phyloP scores from a whole-genome alignment of 2,329 filamentous ascomycete species.

The Pseudocercospora musae region DNA sequence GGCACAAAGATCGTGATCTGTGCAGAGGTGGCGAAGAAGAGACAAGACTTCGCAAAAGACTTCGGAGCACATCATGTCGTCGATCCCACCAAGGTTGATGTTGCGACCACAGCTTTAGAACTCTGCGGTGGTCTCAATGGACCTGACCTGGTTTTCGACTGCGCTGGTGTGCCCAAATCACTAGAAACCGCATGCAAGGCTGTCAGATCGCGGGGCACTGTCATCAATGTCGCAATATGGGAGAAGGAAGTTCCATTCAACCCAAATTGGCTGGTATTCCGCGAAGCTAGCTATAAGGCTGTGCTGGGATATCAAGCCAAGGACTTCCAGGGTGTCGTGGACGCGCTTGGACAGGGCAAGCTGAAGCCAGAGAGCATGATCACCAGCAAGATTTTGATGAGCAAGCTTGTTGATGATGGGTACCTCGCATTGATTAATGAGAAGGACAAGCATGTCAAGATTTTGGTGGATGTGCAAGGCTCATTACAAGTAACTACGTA shows the following conservation, averaged over 20 bases:
- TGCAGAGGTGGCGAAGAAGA: conserved; percentile 51
- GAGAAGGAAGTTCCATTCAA: conserved; percentile 54
- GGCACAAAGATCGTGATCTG: conserved; percentile 57
- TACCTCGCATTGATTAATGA: conserved; percentile 57
- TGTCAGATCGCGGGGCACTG: conserved; percentile 53
- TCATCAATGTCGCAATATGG: conserved; percentile 66
- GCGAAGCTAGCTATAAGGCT: conserved; percentile 52
- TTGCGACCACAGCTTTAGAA: conserved; percentile 46
- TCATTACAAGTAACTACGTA: conserved; percentile 5
- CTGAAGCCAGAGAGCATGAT: conserved; percentile 59
- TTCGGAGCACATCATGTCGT: conserved; percentile 57
- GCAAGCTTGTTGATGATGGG: conserved; percentile 56
- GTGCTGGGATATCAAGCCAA: conserved; percentile 50
- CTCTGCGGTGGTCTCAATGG: conserved; percentile 49
- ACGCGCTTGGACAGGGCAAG: conserved; percentile 30
- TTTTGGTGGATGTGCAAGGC: conserved; percentile 50
- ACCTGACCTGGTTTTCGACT: conserved; percentile 60
- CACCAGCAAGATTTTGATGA: conserved; percentile 55
- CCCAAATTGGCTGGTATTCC: conserved; percentile 53
- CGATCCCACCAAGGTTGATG: conserved; percentile 51
- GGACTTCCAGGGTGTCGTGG: conserved; percentile 58
- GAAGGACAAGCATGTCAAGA: conserved; percentile 62
- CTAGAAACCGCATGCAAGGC: conserved; percentile 46
- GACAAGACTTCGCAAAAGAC: conserved; percentile 51
- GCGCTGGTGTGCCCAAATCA: conserved; percentile 55